Base-by-base conservation (phyloP, 139 green algal species). In the Chlamydomonas sp. region DNA sequence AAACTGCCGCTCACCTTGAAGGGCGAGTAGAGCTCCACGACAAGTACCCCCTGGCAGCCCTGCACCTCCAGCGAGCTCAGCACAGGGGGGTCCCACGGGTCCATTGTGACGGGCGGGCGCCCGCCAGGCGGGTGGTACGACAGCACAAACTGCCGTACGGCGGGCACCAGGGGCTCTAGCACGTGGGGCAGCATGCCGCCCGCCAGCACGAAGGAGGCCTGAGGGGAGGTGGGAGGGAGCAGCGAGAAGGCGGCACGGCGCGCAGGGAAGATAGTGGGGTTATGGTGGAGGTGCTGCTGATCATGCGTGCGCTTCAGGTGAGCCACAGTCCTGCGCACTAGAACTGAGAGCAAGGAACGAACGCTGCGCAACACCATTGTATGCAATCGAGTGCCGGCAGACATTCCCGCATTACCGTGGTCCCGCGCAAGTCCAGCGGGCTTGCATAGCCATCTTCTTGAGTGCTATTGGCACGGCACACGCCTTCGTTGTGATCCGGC, bases 181-280 rank as follows among this genome's bases (percentile, higher is more conserved):
- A 63, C 82, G 82, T 87, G 82, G 2, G 82, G 82, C 71, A 87
- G 72, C 61, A 87, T 59, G 20, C 82, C 82, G 20, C 82, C 82
- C 0, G 82, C 82, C n/a, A 87, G 4, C 5, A 87, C 82, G 71
- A 87, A 80, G 1, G 82, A 87, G n/a, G 82, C 61, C 82, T 87
- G 82, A 1, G 61, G 61, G 14, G 3, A 9, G 3, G 2, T 49
- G 31, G 31, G 31, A 49, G 61, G 61, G 18, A 63, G 6, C 18
- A 60, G 60, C 60, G 15, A 1, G 4, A 5, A 4, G 9, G 1
- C 4, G 49, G 2, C 3, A 6, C 2, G 3, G 77, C 4, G 18
- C 60, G 10, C 10, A 57, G 1, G 60, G 12, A 71, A 71, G 10
- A 71, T 10, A 71, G 9, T 62, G 16, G 2, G 58, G 1, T 66